Evolutionary conservation across 306 rosid species (phyloP).

Genomic region (Gleditsia sinensis): DNA sequence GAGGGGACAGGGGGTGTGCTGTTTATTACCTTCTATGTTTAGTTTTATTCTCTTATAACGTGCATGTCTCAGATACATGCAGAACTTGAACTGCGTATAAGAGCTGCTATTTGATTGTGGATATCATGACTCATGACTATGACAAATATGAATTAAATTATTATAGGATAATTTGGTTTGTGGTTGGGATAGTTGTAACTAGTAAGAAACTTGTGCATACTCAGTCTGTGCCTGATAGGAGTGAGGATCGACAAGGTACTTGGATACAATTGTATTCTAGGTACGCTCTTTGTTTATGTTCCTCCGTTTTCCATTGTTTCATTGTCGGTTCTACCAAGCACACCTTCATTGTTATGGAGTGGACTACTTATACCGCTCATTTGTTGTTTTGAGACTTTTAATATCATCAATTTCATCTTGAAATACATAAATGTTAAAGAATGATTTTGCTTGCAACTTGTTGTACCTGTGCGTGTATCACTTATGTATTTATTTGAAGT

Average conservation of each 20-base stretch:
- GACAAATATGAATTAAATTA: not conserved
- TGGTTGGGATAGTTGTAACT: slow-evolving; percentile 7
- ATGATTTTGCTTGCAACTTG: not conserved
- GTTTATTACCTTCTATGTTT: not conserved
- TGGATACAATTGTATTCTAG: not conserved
- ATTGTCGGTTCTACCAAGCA: not conserved
- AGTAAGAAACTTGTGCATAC: not conserved
- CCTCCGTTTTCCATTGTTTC: not conserved
- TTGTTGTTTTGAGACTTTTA: too few species aligned
- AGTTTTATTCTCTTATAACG: not conserved
- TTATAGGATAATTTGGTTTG: slow-evolving; percentile 29
- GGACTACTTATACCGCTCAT: not conserved
- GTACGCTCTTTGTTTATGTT: not conserved
- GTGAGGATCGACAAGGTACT: not conserved
- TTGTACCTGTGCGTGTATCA: slow-evolving; percentile 3
- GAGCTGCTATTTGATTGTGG: slow-evolving; percentile 1
- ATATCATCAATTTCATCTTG: too few species aligned
- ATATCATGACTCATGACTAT: not conserved
- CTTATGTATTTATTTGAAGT: slow-evolving; percentile 26
- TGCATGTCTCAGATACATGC: not conserved
- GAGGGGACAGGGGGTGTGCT: not conserved
- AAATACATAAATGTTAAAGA: slow-evolving; percentile 5
- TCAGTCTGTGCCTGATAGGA: not conserved
- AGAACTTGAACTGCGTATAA: not conserved
- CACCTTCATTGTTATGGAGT: not conserved